Evolutionary conservation across 768 basidiomycete genomes (phyloP).

Genomic region (Tulasnella sp.): DNA sequence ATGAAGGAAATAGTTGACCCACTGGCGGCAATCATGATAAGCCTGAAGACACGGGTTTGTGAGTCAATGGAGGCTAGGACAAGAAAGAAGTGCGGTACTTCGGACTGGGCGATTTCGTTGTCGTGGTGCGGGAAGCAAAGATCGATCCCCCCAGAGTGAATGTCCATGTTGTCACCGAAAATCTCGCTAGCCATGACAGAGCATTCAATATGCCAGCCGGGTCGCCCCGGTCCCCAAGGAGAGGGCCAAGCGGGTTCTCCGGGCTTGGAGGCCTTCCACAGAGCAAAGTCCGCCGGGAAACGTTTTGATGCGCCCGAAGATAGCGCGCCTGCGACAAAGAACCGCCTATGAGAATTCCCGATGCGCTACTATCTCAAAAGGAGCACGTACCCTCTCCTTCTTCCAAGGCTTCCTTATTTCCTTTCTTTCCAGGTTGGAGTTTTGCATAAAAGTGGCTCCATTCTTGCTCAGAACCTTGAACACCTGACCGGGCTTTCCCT

Average conservation of each 20-base stretch:
- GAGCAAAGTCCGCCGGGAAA: constrained; percentile 90
- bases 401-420: constrained; percentile 84
- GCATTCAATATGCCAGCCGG: constrained; percentile 99
- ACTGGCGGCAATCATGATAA: constrained; percentile 85
- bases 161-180: constrained; percentile 90
- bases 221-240: constrained; percentile 93
- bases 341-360: constrained; percentile 24
- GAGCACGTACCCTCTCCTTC: constrained; percentile 79
- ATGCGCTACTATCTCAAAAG: not conserved
- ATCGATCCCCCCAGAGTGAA: constrained; percentile 97
- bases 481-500: constrained; percentile 47
- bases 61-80: constrained; percentile 27
- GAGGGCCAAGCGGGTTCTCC: constrained; percentile 98
- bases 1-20: constrained; percentile 99
- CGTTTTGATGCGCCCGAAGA: constrained; percentile 64
- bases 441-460: constrained; percentile 84
- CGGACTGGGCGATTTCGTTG: constrained; percentile 97
- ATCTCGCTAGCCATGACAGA: constrained; percentile 96
- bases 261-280: constrained; percentile 96
- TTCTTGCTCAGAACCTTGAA: constrained; percentile 38
- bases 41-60: constrained; percentile 57
- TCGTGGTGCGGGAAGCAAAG: constrained; percentile 99
- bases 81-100: constrained; percentile 52
- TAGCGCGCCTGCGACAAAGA: constrained; percentile 54
- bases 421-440: constrained; percentile 94